A percentile compares a stretch with the other conserved stretches of the same genome.
phyloP scores from a whole-genome alignment of 2,329 filamentous ascomycete genomes.

The Akanthomyces uredinophilus region DNA sequence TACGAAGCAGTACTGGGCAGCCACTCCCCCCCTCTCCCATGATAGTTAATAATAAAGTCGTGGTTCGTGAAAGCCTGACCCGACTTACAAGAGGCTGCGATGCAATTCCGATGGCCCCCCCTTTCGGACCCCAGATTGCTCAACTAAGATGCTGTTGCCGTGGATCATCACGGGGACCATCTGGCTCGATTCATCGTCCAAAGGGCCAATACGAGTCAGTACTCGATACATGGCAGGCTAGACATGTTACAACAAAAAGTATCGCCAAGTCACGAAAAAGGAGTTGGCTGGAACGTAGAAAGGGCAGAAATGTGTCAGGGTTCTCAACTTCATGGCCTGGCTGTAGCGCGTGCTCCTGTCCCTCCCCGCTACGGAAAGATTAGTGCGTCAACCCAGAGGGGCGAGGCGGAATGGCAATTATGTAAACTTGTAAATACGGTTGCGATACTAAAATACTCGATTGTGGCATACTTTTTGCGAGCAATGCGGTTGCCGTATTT shows the following conservation, averaged over 20 bases:
- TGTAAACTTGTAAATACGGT: background rate
- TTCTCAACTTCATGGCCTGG: no score
- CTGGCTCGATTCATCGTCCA: background rate
- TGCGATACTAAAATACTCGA: background rate
- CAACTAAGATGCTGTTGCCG: background rate
- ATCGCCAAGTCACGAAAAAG: background rate
- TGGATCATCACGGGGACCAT: background rate
- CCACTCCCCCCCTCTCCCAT: background rate
- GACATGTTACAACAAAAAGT: background rate
- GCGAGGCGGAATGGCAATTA: background rate
- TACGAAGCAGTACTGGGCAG: background rate
- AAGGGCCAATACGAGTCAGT: background rate
- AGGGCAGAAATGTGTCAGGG: no score
- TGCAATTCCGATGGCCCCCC: background rate
- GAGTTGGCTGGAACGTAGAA: no score
- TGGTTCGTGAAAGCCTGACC: background rate
- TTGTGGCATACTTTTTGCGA: background rate
- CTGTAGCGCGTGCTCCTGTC: background rate
- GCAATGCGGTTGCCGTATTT: background rate
- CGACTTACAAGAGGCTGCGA: background rate
- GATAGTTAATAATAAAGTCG: no score
- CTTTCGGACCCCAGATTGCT: conserved; percentile 4
- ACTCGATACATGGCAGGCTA: background rate
- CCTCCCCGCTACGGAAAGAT: background rate
- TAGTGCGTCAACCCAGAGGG: background rate